A percentile compares a stretch with the other conserved stretches of the same genome.
Conservation (phyloP, 805 yeast genomes). For the Jamesozyma lodderae region DNA sequence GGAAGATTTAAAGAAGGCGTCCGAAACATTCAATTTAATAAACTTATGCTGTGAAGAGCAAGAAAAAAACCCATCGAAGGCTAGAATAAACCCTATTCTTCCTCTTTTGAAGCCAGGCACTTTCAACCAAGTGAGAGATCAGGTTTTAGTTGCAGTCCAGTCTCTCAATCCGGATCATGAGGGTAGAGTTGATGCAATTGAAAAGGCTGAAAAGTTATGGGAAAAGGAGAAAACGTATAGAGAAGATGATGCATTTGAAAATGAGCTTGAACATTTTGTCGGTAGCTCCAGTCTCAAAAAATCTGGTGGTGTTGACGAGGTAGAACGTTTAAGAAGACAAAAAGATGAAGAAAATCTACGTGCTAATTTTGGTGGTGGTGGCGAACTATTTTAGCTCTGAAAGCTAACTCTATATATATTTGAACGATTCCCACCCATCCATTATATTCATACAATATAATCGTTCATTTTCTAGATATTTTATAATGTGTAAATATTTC, state of each 20-base stretch:
- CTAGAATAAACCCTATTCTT: constrained; percentile 27
- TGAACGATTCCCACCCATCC: too few species aligned
- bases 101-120: constrained; percentile 59
- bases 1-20: constrained; percentile 73
- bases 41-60: constrained; percentile 76
- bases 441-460: not conserved
- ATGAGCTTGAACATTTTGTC: constrained; percentile 79
- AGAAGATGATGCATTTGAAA: constrained; percentile 59
- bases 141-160: constrained; percentile 69
- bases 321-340: constrained; percentile 57
- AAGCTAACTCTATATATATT: too few species aligned
- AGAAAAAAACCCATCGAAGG: constrained; percentile 44
- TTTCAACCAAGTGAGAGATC: constrained; percentile 55
- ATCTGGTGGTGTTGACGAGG: constrained; percentile 83
- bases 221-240: constrained; percentile 56
- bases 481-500: not conserved
- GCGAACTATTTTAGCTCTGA: too few species aligned
- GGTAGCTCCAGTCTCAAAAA: constrained; percentile 66
- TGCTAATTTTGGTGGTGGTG: constrained; percentile 33
- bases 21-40: constrained; percentile 73
- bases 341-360: constrained; percentile 68
- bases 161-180: constrained; percentile 80
- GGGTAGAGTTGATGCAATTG: constrained; percentile 77
- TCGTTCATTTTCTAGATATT: not conserved
- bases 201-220: constrained; percentile 74